phyloP scores from a whole-genome alignment of 257 asterid species.

The Salvia rosmarinus region DNA sequence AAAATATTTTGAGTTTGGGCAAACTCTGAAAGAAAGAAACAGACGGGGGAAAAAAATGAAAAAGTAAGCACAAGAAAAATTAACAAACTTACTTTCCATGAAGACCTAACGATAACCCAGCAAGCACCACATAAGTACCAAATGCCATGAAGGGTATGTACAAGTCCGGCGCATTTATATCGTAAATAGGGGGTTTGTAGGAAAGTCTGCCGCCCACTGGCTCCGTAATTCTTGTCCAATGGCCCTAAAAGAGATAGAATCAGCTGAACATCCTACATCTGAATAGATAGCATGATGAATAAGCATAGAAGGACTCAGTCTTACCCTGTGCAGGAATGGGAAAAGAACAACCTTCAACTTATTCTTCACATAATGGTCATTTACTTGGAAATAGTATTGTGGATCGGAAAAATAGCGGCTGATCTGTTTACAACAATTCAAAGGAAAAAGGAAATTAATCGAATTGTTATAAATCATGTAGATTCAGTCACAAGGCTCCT shows the following conservation, averaged over 20 bases:
- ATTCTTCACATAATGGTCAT: constrained; percentile 62
- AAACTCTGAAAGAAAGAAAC: background rate
- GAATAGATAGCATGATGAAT: background rate
- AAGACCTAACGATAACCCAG: constrained; percentile 55
- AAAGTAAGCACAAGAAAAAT: constrained; percentile 12
- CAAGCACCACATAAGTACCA: constrained; percentile 59
- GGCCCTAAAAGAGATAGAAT: constrained; percentile 46
- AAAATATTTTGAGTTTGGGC: background rate
- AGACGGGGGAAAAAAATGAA: background rate
- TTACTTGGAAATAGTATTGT: constrained; percentile 64
- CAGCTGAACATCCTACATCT: constrained; percentile 5
- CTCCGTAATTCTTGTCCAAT: constrained; percentile 64
- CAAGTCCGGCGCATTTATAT: constrained; percentile 62
- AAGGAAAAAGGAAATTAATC: constrained; percentile 7
- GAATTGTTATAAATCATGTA: background rate
- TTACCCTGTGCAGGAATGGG: constrained; percentile 64
- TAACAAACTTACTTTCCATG: constrained; percentile 52
- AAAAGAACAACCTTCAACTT: constrained; percentile 63
- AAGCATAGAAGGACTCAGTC: constrained; percentile 13
- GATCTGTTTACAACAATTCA: constrained; percentile 40
- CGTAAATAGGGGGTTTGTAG: constrained; percentile 59
- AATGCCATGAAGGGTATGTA: constrained; percentile 64
- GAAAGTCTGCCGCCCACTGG: constrained; percentile 66
- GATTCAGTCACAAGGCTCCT: background rate
- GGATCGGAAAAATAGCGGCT: constrained; percentile 61